phyloP scores from a whole-genome alignment of 768 basidiomycete genomes.

The Suillus sp. region DNA sequence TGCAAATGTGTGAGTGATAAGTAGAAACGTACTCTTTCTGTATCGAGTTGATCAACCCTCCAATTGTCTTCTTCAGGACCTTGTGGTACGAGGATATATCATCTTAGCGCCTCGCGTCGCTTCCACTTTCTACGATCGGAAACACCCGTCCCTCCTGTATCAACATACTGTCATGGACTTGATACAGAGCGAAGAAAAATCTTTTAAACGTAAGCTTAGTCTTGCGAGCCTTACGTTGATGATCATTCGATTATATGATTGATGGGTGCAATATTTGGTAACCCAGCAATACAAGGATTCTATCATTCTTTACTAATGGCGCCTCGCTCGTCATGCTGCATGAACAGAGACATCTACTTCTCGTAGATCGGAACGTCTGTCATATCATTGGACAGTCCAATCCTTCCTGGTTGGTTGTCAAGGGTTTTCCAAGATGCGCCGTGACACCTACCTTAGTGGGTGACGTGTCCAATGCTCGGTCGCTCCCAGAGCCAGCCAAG shows the following conservation, averaged over 20 bases:
- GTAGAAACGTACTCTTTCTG: background rate
- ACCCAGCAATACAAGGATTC: background rate
- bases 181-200: background rate
- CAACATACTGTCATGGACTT: background rate
- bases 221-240: background rate
- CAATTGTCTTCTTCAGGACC: background rate
- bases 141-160: too few species aligned
- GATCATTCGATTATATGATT: background rate
- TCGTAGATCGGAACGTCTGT: background rate
- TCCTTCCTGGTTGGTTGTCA: background rate
- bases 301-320: background rate
- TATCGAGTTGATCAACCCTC: background rate
- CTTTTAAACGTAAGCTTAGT: background rate
- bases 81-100: background rate
- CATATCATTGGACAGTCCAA: background rate
- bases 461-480: background rate
- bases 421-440: background rate
- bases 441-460: background rate
- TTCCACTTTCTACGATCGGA: background rate
- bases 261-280: background rate
- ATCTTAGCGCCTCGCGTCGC: background rate
- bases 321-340: background rate
- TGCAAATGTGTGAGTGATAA: background rate
- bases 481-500: background rate
- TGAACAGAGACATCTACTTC: background rate